Evolutionary conservation across 345 rosid genomes (phyloP).

Genomic region (Moringa oleifera): DNA sequence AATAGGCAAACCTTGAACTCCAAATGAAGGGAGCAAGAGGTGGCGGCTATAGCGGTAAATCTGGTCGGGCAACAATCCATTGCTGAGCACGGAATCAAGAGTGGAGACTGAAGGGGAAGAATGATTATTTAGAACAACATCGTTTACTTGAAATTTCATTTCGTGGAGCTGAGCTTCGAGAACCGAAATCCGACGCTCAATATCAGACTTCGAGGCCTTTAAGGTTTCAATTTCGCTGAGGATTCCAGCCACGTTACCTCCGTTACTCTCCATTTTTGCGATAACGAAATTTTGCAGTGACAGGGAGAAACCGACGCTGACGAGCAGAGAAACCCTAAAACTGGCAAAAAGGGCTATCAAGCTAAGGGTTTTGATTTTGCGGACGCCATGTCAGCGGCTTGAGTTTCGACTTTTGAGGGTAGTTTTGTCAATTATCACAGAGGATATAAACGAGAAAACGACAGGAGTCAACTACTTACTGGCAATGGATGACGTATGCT

Average conservation of each 20-base stretch:
- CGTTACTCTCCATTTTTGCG: conserved; percentile 31
- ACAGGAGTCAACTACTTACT: too few species aligned
- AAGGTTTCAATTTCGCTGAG: conserved; percentile 39
- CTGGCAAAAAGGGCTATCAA: too few species aligned
- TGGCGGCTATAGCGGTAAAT: conserved; percentile 95
- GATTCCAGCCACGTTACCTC: conserved; percentile 25
- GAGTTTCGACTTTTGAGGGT: too few species aligned
- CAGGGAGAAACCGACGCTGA: too few species aligned
- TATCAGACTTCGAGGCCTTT: conserved; percentile 40
- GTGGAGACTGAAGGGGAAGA: conserved; percentile 23
- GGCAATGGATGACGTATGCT: too few species aligned
- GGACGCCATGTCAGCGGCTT: too few species aligned
- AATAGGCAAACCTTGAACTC: conserved; percentile 56
- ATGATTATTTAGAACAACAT: conserved; percentile 24
- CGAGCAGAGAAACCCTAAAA: too few species aligned
- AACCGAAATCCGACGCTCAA: conserved; percentile 53
- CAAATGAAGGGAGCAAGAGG: conserved; percentile 79
- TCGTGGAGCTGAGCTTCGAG: conserved; percentile 69
- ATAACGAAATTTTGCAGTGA: too few species aligned
- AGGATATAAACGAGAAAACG: too few species aligned
- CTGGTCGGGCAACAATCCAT: conserved; percentile 60
- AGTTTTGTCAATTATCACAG: too few species aligned
- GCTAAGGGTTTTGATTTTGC: too few species aligned
- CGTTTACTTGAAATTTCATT: conserved; percentile 13
- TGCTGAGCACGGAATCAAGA: conserved; percentile 26